Conservation (phyloP, 306 rosid species). For the Cucurbita ficifolia region DNA sequence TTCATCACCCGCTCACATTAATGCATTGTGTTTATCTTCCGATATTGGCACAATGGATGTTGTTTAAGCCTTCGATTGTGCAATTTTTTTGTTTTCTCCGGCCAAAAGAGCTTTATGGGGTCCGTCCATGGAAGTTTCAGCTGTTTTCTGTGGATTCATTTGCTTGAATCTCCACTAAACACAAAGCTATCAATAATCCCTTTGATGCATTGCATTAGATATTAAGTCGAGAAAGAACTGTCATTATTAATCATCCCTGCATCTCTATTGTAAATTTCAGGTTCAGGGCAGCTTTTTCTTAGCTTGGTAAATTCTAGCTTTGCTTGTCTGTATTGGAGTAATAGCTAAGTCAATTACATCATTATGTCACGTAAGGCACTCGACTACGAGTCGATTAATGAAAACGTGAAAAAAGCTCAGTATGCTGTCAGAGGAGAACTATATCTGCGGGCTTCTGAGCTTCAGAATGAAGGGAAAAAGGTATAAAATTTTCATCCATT, state of each 20-base stretch:
- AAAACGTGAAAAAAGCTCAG: slow-evolving; percentile 83
- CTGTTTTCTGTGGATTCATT: neutral
- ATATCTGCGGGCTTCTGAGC: slow-evolving; percentile 90
- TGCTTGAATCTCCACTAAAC: neutral
- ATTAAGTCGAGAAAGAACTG: neutral
- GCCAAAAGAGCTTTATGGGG: neutral
- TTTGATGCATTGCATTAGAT: neutral
- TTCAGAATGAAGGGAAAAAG: slow-evolving; percentile 95
- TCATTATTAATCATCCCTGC: neutral
- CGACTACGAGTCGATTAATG: slow-evolving; percentile 59
- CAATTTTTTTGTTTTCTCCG: neutral
- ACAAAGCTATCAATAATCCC: neutral
- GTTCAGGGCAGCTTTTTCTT: slow-evolving; percentile 16
- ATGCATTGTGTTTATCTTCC: neutral
- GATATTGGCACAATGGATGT: neutral
- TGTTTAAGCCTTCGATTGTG: neutral
- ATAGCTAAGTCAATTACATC: slow-evolving; percentile 19
- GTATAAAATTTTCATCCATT: slow-evolving; percentile 18
- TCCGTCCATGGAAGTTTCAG: neutral
- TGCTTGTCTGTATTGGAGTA: neutral
- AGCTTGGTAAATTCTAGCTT: slow-evolving; percentile 7
- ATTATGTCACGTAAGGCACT: slow-evolving; percentile 78
- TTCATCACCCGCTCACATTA: neutral
- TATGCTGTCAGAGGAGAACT: slow-evolving; percentile 96
- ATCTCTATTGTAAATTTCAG: slow-evolving; percentile 12